Base-by-base conservation (phyloP, 2,329 filamentous ascomycete species). In the Zalaria obscura region DNA sequence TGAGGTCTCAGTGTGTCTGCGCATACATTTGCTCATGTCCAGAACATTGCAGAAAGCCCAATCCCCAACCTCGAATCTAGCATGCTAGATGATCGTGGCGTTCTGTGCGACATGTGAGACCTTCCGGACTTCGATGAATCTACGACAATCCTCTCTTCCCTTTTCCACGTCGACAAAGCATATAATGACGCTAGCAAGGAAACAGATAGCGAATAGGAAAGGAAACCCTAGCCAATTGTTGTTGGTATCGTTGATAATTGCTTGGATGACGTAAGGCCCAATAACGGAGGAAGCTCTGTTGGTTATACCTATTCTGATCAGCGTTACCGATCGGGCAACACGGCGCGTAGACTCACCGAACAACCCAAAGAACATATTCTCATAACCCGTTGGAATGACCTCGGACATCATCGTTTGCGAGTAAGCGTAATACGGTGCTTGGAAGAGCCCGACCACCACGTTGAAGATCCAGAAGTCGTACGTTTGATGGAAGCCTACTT, bases 351-450 rank as follows among this genome's bases (percentile, higher is more conserved):
- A 18, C 18, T 18, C 5, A 39, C 42, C 42, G 59, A 82, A 82
- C 1, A 83, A 57, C 37, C 68, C 73, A 66, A 83, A 83, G 64
- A 83, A 83, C 9, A 83, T 60, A 50, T 80, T 80, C 48, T 82
- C 78, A 51, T 80, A 75, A 31, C 78, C 78, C 5, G 74, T 67
- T 0, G 78, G 78, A 0, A 77, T 80, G 2, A 83, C 76, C 49
- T 80, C 78, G 4, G 72, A 75, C 49, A 83, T 82, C 70, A 83
- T 78, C 50, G 78, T 81, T 54, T 82, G 78, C 0, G 71, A 75
- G 56, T 83, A 83, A 7, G 73, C 76, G 57, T 80, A 82, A 76
- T 77, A 81, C 0, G 78, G 77, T 47, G 77, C 80, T 5, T 81
- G 73, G 37, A 80, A 69, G 1, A 83, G 62, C 0, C 78, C 78